A percentile compares a stretch with the other conserved stretches of the same genome.
These are phyloP conservation scores for Flaveria brownii DNA, from an alignment of 129 eudicot genomes.

Conservation along the genomic window DNA sequence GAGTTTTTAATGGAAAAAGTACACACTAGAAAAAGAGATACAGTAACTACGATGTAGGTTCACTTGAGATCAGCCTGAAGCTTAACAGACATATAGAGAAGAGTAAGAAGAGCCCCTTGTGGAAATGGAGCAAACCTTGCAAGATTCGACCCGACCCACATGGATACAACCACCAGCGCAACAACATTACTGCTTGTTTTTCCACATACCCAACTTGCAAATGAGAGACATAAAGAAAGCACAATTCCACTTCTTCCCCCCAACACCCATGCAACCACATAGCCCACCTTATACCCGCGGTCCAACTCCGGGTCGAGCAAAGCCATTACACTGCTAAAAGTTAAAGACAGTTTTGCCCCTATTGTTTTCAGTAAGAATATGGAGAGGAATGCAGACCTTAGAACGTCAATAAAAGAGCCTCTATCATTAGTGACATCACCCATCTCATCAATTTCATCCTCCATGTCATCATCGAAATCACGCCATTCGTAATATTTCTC, in stretches of 20 bases:
- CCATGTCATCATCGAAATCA: slow-evolving; percentile 35
- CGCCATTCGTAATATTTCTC: slow-evolving; percentile 47
- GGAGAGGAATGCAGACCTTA: slow-evolving; percentile 65
- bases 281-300: slow-evolving; percentile 70
- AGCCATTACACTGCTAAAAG: slow-evolving; percentile 77
- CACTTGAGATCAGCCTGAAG: slow-evolving; percentile 65
- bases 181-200: slow-evolving; percentile 81
- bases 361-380: slow-evolving; percentile 75
- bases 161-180: slow-evolving; percentile 57
- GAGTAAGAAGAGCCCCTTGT: slow-evolving; percentile 91
- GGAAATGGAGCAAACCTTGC: slow-evolving; percentile 76
- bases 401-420: slow-evolving; percentile 59
- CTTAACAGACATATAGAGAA: slow-evolving; percentile 83
- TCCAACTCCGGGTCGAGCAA: slow-evolving; percentile 68
- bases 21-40: neutral
- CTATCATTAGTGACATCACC: slow-evolving; percentile 37
- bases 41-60: slow-evolving; percentile 23
- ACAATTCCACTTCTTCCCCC: slow-evolving; percentile 79
- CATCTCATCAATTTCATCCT: slow-evolving; percentile 40
- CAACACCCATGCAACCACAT: slow-evolving; percentile 65
- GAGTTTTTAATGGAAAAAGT: neutral
- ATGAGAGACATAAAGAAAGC: slow-evolving; percentile 71
- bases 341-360: slow-evolving; percentile 68
- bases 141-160: slow-evolving; percentile 80
- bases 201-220: slow-evolving; percentile 93